Base-by-base conservation (phyloP, 352 stramenopile genomes). In the Pythium dissimile region DNA sequence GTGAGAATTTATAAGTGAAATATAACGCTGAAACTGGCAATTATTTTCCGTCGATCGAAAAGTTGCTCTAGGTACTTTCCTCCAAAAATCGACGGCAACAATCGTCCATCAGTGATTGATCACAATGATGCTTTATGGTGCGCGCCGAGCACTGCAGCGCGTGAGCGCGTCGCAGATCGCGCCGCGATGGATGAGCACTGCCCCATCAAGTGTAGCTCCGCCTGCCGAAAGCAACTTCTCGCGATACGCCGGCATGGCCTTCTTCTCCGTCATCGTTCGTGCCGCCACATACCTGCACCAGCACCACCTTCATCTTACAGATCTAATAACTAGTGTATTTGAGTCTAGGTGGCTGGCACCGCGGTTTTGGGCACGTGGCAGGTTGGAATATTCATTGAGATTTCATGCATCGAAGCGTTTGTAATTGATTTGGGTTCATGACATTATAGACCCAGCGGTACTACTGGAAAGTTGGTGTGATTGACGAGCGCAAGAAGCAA, bases 401-500 rank as follows among this genome's bases (percentile, higher is more conserved):
- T 5, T 3, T 9, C 3, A 16, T 31, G 31, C 3, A 7, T 18
- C 13, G 46, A 45, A 15, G 21, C 54, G 43, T 1, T 57, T 51
- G 50, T 31, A 15, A 26, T 28, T n/a, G 38, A 38, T 31, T 16
- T 49, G 37, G 38, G 2, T 13, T n/a, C n/a, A n/a, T n/a, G n/a
- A n/a, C n/a, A 42, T 24, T 71, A 44, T 48, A 95, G 85, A 91
- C 72, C 16, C 68, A 93, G 58, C 78, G 88, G 1, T 96, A 96
- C 73, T 89, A 77, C 57, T 96, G 88, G 88, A 96, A 96, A 59
- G 69, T 90, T n/a, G 67, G 87, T 31, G 42, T 96, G 52, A 87
- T 96, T 23, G 82, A 94, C 48, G 71, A 95, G 57, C 84, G 88
- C 49, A 80, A 80, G 42, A 82, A 89, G 58, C 80, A 92, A 60